Base-by-base conservation (phyloP, 2,329 filamentous ascomycete species). In the Colletotrichum chlorophyti region DNA sequence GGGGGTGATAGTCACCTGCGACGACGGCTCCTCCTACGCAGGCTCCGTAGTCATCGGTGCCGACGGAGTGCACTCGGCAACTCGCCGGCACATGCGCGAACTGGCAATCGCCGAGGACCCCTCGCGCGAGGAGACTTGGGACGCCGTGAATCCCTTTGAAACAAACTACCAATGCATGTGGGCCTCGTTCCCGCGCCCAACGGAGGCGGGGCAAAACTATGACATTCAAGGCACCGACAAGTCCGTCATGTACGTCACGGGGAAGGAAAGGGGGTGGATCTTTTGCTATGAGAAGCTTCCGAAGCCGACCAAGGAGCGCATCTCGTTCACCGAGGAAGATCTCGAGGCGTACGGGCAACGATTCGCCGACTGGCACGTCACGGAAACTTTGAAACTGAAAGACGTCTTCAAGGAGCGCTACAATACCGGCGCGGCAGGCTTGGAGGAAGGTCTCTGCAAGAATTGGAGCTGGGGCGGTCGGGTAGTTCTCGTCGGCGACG, bases 61-160 rank as follows among this genome's bases (percentile, higher is more conserved):
- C 11, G 77, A 80, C 53, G 77, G 77, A n/a, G 72, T 74, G 2
- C 72, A 76, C 55, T 78, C 75, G 62, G 69, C 60, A 19, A 69
- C 71, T 5, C 68, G 75, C 6, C 49, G 58, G 8, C 66, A 71
- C 29, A 73, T 78, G 66, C 70, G 74, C 21, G 21, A 40, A 3
- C 61, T 74, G 1, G 69, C 71, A 0, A 14, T 70, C 2, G 41
- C 60, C 0, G 63, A 63, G 1, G 54, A 55, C 35, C 35, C 50
- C 6, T 26, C 55, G 6, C 50, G 45, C 21, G 53, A 43, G 14
- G 26, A 12, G 23, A 17, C 49, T 12, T 62, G 60, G 51, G 60
- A 60, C 37, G 17, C 40, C 43, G 35, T 32, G 40, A 17, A 32
- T 17, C 57, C 57, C 9, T 62, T 53, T 37, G 31, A 70, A 15